Evolutionary conservation across 2,329 filamentous ascomycete species (phyloP).

Genomic region (Zasmidium cellare): DNA sequence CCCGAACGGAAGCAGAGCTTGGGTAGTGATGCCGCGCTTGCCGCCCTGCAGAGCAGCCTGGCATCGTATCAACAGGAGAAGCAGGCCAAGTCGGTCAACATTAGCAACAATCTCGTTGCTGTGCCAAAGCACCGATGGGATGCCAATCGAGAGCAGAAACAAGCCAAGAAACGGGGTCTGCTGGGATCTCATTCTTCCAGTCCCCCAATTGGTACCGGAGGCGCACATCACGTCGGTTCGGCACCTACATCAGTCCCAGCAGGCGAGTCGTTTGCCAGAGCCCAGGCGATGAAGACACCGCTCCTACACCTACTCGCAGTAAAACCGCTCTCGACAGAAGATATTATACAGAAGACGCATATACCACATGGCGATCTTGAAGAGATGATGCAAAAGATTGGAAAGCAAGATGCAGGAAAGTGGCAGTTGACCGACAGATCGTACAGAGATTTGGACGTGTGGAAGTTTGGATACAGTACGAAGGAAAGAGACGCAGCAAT

Average conservation of each 20-base stretch:
- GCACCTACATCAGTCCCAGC: constrained; percentile 44
- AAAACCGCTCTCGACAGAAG: constrained; percentile 48
- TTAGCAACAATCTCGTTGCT: constrained; percentile 34
- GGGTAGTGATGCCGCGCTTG: constrained; percentile 61
- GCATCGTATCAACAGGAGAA: constrained; percentile 61
- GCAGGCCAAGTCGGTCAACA: constrained; percentile 52
- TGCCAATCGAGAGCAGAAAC: constrained; percentile 30
- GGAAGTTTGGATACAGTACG: constrained; percentile 59
- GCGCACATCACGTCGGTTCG: constrained; percentile 28
- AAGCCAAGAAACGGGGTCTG: constrained; percentile 23
- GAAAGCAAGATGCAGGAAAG: constrained; percentile 50
- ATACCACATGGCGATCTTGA: constrained; percentile 51
- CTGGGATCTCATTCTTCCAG: constrained; percentile 36
- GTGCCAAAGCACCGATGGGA: constrained; percentile 38
- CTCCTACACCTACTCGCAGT: constrained; percentile 58
- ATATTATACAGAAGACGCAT: constrained; percentile 48
- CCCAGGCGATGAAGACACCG: constrained; percentile 46
- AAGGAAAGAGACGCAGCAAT: constrained; percentile 61
- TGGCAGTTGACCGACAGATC: constrained; percentile 59
- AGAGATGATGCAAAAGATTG: constrained; percentile 53
- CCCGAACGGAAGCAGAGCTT: constrained; percentile 54
- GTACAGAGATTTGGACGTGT: constrained; percentile 63
- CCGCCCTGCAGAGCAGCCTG: constrained; percentile 59
- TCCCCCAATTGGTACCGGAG: constrained; percentile 41
- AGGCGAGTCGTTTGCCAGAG: constrained; percentile 32